These are phyloP conservation scores for Hypsizygus marmoreus DNA, from an alignment of 768 basidiomycete genomes.

Conservation along the genomic window DNA sequence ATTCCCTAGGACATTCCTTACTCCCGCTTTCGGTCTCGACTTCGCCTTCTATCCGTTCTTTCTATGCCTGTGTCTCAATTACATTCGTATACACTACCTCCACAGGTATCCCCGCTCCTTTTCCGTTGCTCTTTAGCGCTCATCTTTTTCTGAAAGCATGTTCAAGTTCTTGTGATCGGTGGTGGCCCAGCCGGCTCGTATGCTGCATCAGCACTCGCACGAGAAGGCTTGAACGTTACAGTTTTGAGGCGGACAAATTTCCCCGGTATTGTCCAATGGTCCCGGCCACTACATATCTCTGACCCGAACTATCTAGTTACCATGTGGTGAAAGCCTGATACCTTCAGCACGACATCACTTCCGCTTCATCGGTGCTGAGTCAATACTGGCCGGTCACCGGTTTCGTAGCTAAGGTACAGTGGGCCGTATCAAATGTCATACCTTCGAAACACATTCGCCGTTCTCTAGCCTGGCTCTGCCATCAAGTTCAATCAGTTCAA, in stretches of 20 bases:
- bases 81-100: conserved; percentile 16
- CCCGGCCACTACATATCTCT: neutral
- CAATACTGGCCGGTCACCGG: conserved; percentile 49
- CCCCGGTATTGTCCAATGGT: conserved; percentile 43
- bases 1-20: neutral
- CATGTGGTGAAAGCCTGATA: conserved; percentile 64
- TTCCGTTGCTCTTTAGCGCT: neutral
- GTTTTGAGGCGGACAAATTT: conserved; percentile 58
- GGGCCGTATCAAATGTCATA: neutral
- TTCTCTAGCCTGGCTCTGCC: conserved; percentile 55
- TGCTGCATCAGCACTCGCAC: conserved; percentile 54
- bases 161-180: conserved; percentile 47
- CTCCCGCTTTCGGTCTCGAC: conserved; percentile 1
- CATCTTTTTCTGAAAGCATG: conserved; percentile 32
- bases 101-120: conserved; percentile 10
- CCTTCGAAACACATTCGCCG: neutral
- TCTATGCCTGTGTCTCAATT: too few relatives aligned
- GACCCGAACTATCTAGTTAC: conserved; percentile 36
- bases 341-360: conserved; percentile 62
- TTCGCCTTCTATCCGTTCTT: conserved; percentile 7
- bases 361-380: conserved; percentile 59
- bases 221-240: conserved; percentile 57
- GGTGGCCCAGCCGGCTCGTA: conserved; percentile 62
- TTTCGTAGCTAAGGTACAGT: conserved; percentile 50
- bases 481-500: conserved; percentile 67